A percentile compares a stretch with the other conserved stretches of the same genome.
Evolutionary conservation across 164 flowering plant genomes (phyloP).

Genomic region (Brasenia schreberi): DNA sequence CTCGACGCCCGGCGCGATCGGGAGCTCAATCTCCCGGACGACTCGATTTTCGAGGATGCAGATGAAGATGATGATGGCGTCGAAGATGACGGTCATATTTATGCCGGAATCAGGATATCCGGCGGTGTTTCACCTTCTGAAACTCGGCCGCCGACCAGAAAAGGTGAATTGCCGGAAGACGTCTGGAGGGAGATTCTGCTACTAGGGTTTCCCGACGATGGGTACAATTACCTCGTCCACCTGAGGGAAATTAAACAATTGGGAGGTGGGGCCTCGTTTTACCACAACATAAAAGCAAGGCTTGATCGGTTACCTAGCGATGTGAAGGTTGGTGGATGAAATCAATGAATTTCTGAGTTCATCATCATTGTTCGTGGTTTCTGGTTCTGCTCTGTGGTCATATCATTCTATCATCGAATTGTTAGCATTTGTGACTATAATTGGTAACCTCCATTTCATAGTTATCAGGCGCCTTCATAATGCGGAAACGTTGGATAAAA

Average conservation of each 20-base stretch:
- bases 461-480: too few species aligned
- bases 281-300: slow-evolving; percentile 53
- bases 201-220: slow-evolving; percentile 92
- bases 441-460: too few species aligned
- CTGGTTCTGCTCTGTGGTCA: too few species aligned
- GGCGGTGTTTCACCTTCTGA: not conserved
- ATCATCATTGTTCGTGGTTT: too few species aligned
- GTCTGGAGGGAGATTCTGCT: slow-evolving; percentile 73
- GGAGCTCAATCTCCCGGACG: slow-evolving; percentile 9
- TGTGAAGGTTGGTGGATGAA: slow-evolving; percentile 48
- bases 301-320: slow-evolving; percentile 48
- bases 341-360: not conserved
- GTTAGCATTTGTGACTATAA: too few species aligned
- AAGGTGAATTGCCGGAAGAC: slow-evolving; percentile 32
- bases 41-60: slow-evolving; percentile 64
- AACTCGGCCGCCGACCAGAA: slow-evolving; percentile 1
- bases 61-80: slow-evolving; percentile 17
- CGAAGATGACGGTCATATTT: not conserved
- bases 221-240: slow-evolving; percentile 76
- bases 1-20: slow-evolving; percentile 6
- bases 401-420: too few species aligned
- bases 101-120: not conserved
- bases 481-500: too few species aligned
- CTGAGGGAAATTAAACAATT: slow-evolving; percentile 71
- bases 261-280: slow-evolving; percentile 70